Percentiles rank a stretch among this genome's conserved stretches.
Conservation (phyloP, 1,284 basidiomycete species). For the Melanopsichium pennsylvanicum region DNA sequence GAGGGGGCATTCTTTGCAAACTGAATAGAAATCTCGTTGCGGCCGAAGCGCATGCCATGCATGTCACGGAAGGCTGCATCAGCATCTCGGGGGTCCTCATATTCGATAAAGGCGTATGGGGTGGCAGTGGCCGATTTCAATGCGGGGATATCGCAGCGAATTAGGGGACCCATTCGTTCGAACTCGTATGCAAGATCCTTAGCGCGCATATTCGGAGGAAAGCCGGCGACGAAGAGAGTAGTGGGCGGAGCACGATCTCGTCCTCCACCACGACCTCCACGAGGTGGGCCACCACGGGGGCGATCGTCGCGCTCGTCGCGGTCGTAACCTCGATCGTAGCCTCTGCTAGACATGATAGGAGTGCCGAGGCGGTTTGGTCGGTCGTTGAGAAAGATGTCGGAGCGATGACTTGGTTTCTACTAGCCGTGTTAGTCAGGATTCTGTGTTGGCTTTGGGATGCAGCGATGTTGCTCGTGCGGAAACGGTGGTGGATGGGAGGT, state of each 20-base stretch:
- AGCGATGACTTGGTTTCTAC: no score
- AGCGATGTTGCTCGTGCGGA: no score
- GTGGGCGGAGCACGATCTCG: slow-evolving; percentile 37
- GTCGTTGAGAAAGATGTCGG: no score
- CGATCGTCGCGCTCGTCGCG: slow-evolving; percentile 42
- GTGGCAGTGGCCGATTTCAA: slow-evolving; percentile 47
- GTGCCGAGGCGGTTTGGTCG: no score
- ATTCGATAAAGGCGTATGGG: slow-evolving; percentile 60
- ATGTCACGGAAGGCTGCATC: slow-evolving; percentile 57
- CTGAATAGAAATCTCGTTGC: slow-evolving; percentile 52
- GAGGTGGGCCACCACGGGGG: slow-evolving; percentile 22
- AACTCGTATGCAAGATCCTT: slow-evolving; percentile 61
- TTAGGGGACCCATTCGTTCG: slow-evolving; percentile 55
- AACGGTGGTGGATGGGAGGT: slow-evolving; percentile 4
- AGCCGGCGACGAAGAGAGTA: slow-evolving; percentile 53
- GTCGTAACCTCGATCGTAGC: slow-evolving; percentile 36
- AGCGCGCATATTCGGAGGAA: slow-evolving; percentile 56
- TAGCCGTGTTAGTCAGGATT: no score
- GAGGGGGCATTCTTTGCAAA: slow-evolving; percentile 59
- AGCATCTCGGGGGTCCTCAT: slow-evolving; percentile 56
- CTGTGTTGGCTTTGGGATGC: no score
- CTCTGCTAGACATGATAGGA: slow-evolving; percentile 37
- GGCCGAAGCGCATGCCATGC: slow-evolving; percentile 57
- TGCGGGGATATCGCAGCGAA: slow-evolving; percentile 61
- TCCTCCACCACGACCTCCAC: slow-evolving; percentile 23